Base-by-base conservation (phyloP, 2,329 filamentous ascomycete genomes). In the Trichoderma sp. region DNA sequence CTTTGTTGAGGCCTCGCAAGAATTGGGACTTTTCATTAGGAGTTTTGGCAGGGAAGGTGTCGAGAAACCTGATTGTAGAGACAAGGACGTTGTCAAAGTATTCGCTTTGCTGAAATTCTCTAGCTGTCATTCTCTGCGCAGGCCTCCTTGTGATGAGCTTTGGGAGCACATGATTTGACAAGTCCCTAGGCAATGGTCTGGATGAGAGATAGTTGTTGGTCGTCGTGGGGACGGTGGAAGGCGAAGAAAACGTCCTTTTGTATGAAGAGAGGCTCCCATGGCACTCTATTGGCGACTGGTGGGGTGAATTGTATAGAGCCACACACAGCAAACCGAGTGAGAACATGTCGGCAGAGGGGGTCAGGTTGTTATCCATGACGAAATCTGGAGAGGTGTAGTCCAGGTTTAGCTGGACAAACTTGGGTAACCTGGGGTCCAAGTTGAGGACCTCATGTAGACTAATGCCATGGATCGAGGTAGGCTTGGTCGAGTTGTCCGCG, bases 41-140 rank as follows among this genome's bases (percentile, higher is more conserved):
- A 1, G 95, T 98, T 85, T 99, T 99, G 41, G 94, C 94, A 0
- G 97, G 96, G 76, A 99, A 91, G 0, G 92, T 90, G 80, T 99
- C 97, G 31, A 99, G 87, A 81, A 99, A 99, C 14, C 97, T 94
- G 77, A 99, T 98, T 0, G 97, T 98, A 0, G 95, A 98, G 27
- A 99, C 95, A 5, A 99, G 88, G 63, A 98, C 94, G 81, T 98
- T 99, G 84, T 99, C 95, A 82, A 99, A 99, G 82, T 97, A 99
- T 78, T 94, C 92, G 81, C 95, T 97, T 83, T 98, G 91, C 82
- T 99, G 97, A 79, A 99, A 98, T 80, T 98, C 96, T 72, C 91
- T 91, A 5, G 96, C 95, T 31, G 92, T 95, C 86, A 98, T 90
- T 62, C 97, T 91, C 82, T 97, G 94, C 3, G 95, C 95, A 3